These are phyloP conservation scores for Pseudopyricularia cyperi DNA, from an alignment of 2,329 filamentous ascomycete genomes.

Conservation along the genomic window DNA sequence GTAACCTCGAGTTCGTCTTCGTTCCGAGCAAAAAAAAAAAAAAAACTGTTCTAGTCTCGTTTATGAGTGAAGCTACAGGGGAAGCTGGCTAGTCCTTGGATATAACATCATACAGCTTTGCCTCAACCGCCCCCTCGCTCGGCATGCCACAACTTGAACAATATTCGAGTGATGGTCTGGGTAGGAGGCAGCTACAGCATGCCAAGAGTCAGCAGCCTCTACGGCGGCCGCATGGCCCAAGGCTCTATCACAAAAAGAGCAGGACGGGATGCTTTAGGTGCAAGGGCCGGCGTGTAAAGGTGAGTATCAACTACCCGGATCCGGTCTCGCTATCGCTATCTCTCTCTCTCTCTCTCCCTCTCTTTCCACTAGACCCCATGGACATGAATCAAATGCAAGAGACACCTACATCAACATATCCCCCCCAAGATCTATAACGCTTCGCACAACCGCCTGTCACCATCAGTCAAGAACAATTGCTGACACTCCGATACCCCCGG, in stretches of 20 bases:
- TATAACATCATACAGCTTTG: too few species aligned
- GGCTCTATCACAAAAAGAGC: constrained; percentile 19
- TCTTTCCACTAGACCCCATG: not conserved
- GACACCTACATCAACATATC: not conserved
- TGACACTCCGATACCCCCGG: not conserved
- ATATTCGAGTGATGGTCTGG: too few species aligned
- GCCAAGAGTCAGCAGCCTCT: not conserved
- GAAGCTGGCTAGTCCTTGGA: too few species aligned
- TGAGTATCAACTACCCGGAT: too few species aligned
- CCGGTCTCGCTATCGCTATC: not conserved
- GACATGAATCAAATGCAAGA: not conserved
- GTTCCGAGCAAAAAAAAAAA: too few species aligned
- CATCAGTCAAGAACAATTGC: not conserved
- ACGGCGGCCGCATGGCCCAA: constrained; percentile 6
- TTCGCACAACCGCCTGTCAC: not conserved
- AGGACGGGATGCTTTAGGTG: constrained; percentile 16
- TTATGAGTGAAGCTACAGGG: too few species aligned
- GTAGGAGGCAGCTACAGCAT: not conserved
- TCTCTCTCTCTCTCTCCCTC: not conserved
- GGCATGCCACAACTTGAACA: too few species aligned
- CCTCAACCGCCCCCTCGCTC: too few species aligned
- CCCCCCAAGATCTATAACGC: not conserved
- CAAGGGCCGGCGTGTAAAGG: constrained; percentile 17
- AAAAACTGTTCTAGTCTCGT: too few species aligned
- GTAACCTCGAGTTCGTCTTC: too few species aligned